phyloP scores from a whole-genome alignment of 345 rosid species.

The Aegle marmelos region DNA sequence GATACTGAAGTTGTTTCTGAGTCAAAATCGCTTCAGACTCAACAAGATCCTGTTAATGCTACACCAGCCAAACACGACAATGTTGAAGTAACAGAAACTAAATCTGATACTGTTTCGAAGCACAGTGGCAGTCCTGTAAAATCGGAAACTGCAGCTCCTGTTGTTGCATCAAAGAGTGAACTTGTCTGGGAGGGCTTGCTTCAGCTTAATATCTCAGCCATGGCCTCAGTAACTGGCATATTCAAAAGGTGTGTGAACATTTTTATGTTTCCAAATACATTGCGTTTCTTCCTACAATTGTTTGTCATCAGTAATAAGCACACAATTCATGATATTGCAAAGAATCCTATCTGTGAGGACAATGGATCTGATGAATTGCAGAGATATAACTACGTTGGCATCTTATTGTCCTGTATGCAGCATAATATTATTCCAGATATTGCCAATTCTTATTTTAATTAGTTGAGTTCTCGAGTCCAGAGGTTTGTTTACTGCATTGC shows the following conservation, averaged over 20 bases:
- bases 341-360: not conserved
- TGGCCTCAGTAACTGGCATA: slow-evolving; percentile 51
- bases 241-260: slow-evolving; percentile 62
- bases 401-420: not conserved
- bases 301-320: not conserved
- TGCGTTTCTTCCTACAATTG: not conserved
- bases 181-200: slow-evolving; percentile 77
- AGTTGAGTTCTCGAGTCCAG: not conserved
- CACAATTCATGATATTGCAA: not conserved
- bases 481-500: too few relatives aligned
- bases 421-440: not conserved
- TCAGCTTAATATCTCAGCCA: slow-evolving; percentile 53
- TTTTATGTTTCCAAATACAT: not conserved
- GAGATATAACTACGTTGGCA: not conserved
- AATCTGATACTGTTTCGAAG: slow-evolving; percentile 24
- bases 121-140: slow-evolving; percentile 21
- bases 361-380: not conserved
- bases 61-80: slow-evolving; percentile 28
- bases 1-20: slow-evolving; percentile 28
- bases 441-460: not conserved
- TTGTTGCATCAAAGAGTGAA: slow-evolving; percentile 37
- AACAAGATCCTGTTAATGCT: slow-evolving; percentile 25
- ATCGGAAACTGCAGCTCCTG: slow-evolving; percentile 18
- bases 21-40: slow-evolving; percentile 34
- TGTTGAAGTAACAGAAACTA: slow-evolving; percentile 15